phyloP scores from a whole-genome alignment of 345 rosid genomes.

The Erodium maritimum region DNA sequence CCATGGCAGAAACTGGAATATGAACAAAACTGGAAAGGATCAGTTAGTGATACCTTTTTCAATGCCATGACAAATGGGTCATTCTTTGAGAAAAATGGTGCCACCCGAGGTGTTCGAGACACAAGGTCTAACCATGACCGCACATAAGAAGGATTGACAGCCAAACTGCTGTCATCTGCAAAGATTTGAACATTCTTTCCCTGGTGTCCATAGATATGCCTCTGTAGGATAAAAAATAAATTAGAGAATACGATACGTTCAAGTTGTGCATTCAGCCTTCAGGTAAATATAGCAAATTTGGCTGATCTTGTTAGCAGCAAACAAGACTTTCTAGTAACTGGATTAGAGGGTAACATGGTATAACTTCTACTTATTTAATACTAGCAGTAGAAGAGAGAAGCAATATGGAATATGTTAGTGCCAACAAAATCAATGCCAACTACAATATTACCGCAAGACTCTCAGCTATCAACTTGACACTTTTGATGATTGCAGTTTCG shows the following conservation, averaged over 20 bases:
- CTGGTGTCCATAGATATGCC: slow-evolving; percentile 73
- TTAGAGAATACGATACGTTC: neutral
- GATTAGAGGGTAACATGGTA: neutral
- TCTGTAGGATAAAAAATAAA: slow-evolving; percentile 25
- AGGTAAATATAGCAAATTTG: neutral
- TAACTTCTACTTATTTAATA: neutral
- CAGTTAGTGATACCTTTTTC: slow-evolving; percentile 41
- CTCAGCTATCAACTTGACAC: slow-evolving; percentile 81
- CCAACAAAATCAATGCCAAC: slow-evolving; percentile 5
- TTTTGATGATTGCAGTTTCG: slow-evolving; percentile 54
- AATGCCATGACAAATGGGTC: slow-evolving; percentile 72
- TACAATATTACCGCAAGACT: slow-evolving; percentile 69
- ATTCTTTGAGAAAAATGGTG: slow-evolving; percentile 81
- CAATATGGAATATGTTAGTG: neutral
- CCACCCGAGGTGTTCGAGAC: slow-evolving; percentile 88
- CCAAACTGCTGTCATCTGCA: slow-evolving; percentile 75
- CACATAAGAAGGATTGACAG: slow-evolving; percentile 65
- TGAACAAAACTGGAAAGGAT: slow-evolving; percentile 2
- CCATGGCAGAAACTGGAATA: slow-evolving; percentile 1
- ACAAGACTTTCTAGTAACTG: neutral
- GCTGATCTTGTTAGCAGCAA: neutral
- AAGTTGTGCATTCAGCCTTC: neutral
- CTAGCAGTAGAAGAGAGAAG: neutral
- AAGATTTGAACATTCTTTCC: slow-evolving; percentile 69
- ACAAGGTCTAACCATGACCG: slow-evolving; percentile 76